phyloP scores from a whole-genome alignment of 176 grass and related monocot genomes.

The Hsuehochloa calcarea region DNA sequence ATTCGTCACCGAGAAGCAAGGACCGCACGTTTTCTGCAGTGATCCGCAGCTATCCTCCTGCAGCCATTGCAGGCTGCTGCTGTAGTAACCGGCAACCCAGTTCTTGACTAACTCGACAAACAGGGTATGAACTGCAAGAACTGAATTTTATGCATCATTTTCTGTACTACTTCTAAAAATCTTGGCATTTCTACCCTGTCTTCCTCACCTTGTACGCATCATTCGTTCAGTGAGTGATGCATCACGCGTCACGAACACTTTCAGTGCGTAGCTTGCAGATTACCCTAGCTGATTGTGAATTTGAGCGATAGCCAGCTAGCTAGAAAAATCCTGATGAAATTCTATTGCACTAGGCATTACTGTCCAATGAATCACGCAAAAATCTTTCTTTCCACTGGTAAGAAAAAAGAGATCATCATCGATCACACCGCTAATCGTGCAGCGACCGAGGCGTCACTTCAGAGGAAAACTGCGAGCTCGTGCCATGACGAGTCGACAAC shows the following conservation, averaged over 20 bases:
- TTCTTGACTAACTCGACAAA: neutral
- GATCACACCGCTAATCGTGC: neutral
- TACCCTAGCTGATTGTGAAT: neutral
- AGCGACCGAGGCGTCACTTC: neutral
- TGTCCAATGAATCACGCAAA: neutral
- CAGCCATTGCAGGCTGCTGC: neutral
- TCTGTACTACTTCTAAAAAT: neutral
- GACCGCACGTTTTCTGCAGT: neutral
- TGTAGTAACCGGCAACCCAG: neutral
- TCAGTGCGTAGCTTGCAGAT: neutral
- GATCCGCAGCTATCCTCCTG: neutral
- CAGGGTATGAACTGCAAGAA: neutral
- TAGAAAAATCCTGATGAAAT: neutral
- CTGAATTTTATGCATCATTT: neutral
- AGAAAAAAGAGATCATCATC: neutral
- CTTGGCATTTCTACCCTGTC: neutral
- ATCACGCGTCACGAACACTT: neutral
- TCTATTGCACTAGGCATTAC: neutral
- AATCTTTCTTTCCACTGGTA: neutral
- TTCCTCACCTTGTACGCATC: neutral
- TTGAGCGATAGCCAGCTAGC: neutral
- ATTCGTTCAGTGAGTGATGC: neutral
- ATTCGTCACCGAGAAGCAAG: neutral
- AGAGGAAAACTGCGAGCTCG: neutral
- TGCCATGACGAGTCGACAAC: neutral